Base-by-base conservation (phyloP, 2,329 filamentous ascomycete species). In the Cladosporium sp. region DNA sequence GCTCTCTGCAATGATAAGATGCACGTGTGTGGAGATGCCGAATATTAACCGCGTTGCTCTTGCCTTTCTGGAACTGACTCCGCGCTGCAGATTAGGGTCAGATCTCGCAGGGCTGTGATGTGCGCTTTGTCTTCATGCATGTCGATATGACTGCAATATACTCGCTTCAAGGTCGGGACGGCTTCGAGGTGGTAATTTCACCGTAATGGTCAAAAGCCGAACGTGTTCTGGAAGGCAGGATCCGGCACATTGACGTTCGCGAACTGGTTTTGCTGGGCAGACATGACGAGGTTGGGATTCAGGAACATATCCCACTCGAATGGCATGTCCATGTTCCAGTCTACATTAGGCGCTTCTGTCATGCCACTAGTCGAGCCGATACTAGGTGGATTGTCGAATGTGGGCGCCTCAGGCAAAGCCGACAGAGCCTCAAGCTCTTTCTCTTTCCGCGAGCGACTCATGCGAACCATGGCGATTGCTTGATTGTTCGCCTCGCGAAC, bases 401-500 rank as follows among this genome's bases (percentile, higher is more conserved):
- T 64, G 8, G 67, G 63, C 11, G 59, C 60, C 25, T 68, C 63
- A 5, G 65, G 64, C n/a, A 69, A 61, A 3, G 61, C 62, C 45
- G 63, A 65, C 30, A 71, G 58, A 8, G 69, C 68, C 19, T 70
- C 66, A 17, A 72, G 50, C 56, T 72, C 69, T 42, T 68, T 69
- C 58, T 70, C 65, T 55, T 72, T 72, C 2, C 70, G 68, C 43
- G 61, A 64, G 17, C 66, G 64, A 14, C 66, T 66, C 70, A 72
- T 72, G 8, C 62, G 58, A 8, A 72, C 68, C 49, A 72, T 60
- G 17, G 65, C 65, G 6, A 63, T 61, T 9, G 70, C 70, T 58
- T 72, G 70, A 30, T 67, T 70, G 60, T 70, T 70, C 3, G 74
- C 75, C 59, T 77, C 75, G 2, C 66, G 70, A 2, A 70, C 72